Conservation (phyloP, 257 asterid genomes). For the Leptodermis oblonga region DNA sequence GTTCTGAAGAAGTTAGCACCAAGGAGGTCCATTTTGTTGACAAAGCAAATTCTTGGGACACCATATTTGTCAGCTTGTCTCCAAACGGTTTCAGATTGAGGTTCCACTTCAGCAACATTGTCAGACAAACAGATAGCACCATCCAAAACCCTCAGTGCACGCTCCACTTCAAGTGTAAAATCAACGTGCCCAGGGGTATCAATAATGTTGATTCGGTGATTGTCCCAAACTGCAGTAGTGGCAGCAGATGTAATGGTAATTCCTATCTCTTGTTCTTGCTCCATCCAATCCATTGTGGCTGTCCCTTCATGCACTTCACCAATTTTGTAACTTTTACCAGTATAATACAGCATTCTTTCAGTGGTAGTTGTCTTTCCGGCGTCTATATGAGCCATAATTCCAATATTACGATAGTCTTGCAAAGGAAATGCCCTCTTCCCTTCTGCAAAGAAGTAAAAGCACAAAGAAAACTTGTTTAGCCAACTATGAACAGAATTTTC, state of each 20-base stretch:
- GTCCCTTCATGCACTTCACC: slow-evolving; percentile 99
- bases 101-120: slow-evolving; percentile 98
- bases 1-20: slow-evolving; percentile 93
- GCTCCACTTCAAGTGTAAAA: slow-evolving; percentile 97
- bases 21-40: slow-evolving; percentile 95
- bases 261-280: slow-evolving; percentile 97
- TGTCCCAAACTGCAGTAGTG: slow-evolving; percentile 89
- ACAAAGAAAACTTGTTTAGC: slow-evolving; percentile 5
- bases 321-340: slow-evolving; percentile 90
- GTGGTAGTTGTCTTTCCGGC: slow-evolving; percentile 99
- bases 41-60: slow-evolving; percentile 96
- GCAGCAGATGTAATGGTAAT: slow-evolving; percentile 96
- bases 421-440: slow-evolving; percentile 71
- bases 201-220: slow-evolving; percentile 91
- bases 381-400: slow-evolving; percentile 97
- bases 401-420: slow-evolving; percentile 86
- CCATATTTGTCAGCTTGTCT: slow-evolving; percentile 98
- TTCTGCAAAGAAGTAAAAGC: slow-evolving; percentile 37
- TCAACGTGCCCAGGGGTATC: slow-evolving; percentile 99
- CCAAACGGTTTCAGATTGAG: slow-evolving; percentile 99
- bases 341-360: slow-evolving; percentile 76
- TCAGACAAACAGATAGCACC: slow-evolving; percentile 95
- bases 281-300: slow-evolving; percentile 99
- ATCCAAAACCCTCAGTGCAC: slow-evolving; percentile 90
- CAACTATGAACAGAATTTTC: background rate